Percentiles rank a stretch among this genome's conserved stretches.
phyloP scores from a whole-genome alignment of 139 green algal species.

The Mesotaenium endlicherianum region DNA sequence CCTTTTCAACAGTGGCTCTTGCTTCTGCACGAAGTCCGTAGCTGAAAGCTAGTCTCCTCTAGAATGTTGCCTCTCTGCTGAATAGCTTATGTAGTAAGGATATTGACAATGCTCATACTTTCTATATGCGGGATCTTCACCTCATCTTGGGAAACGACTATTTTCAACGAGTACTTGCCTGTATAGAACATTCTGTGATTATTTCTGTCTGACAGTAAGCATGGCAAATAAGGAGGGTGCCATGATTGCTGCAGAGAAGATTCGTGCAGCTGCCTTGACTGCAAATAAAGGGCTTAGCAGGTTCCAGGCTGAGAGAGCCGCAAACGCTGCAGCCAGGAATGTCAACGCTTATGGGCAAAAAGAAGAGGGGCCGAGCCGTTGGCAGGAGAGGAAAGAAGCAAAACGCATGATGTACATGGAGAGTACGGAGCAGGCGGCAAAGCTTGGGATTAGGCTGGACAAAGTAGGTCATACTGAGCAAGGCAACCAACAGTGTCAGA shows the following conservation, averaged over 20 bases:
- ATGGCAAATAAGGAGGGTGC: conserved; percentile 3
- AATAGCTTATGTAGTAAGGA: too few relatives aligned
- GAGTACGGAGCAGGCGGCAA: conserved; percentile 48
- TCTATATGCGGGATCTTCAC: too few relatives aligned
- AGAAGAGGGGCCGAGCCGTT: conserved; percentile 45
- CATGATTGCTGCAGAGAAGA: conserved; percentile 31
- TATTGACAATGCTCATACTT: too few relatives aligned
- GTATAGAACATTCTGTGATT: too few relatives aligned
- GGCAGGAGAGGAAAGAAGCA: conserved; percentile 52
- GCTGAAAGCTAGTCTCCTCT: too few relatives aligned
- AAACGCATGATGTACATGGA: conserved; percentile 52
- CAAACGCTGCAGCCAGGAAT: conserved; percentile 24
- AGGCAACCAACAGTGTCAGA: conserved; percentile 51
- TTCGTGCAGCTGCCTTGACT: conserved; percentile 14
- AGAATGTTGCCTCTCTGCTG: too few relatives aligned
- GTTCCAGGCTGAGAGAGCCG: conserved; percentile 23
- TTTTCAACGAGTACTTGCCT: too few relatives aligned
- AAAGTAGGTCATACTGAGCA: not conserved
- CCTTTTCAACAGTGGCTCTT: too few relatives aligned
- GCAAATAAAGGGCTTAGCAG: conserved; percentile 1
- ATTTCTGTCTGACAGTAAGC: too few relatives aligned
- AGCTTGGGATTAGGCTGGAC: conserved; percentile 25
- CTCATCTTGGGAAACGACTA: too few relatives aligned
- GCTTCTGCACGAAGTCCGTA: too few relatives aligned
- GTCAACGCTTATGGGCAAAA: conserved; percentile 55